Conservation (phyloP, 2,329 filamentous ascomycete genomes). For the Dactylellina sp. region DNA sequence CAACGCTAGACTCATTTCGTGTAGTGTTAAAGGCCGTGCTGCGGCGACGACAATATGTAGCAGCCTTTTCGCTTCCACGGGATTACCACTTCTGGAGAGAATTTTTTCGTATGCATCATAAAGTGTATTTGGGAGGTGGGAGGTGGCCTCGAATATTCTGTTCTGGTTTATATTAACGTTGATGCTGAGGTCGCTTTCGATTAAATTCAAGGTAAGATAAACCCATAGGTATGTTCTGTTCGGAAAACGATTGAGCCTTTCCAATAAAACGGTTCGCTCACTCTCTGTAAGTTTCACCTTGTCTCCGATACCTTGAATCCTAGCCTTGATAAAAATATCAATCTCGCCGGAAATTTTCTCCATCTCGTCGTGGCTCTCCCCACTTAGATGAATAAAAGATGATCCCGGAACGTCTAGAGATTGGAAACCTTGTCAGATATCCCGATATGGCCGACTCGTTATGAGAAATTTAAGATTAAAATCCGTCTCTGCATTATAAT, state of each 20-base stretch:
- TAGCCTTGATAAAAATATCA: no score
- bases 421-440: constrained; percentile 59
- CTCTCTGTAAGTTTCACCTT: no score
- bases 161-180: constrained; percentile 1
- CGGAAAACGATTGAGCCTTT: no score
- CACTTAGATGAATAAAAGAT: no score
- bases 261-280: no score
- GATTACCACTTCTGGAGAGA: constrained; percentile 17
- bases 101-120: constrained; percentile 34
- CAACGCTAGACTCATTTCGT: constrained; percentile 36
- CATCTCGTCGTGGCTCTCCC: no score
- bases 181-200: no score
- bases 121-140: constrained; percentile 20
- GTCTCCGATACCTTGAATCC: no score
- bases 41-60: constrained; percentile 24
- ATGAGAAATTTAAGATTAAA: constrained; percentile 63
- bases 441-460: constrained; percentile 62
- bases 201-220: no score
- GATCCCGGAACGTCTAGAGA: no score
- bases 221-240: no score
- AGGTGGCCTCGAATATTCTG: constrained; percentile 1
- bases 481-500: not conserved
- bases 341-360: no score
- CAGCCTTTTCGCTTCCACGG: constrained; percentile 1
- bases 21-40: constrained; percentile 19